Evolutionary conservation across 2,329 filamentous ascomycete genomes (phyloP).

Genomic region (Talaromyces islandicus): DNA sequence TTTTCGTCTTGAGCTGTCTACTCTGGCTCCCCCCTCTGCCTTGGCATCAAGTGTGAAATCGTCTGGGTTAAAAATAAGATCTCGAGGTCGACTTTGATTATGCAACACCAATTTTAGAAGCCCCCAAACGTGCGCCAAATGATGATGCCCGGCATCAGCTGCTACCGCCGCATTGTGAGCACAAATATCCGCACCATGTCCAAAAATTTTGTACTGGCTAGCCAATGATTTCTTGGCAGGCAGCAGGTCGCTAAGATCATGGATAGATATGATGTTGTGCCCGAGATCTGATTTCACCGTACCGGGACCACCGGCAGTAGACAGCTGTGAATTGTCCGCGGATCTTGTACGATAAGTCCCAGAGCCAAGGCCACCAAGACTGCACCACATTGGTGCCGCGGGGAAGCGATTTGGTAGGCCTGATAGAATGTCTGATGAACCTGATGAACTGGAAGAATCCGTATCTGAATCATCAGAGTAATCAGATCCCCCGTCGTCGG

Average conservation of each 20-base stretch:
- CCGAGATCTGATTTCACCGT: slow-evolving; percentile 44
- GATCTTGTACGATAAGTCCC: slow-evolving; percentile 49
- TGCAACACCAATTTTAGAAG: slow-evolving; percentile 72
- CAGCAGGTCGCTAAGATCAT: slow-evolving; percentile 64
- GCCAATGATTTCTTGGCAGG: slow-evolving; percentile 75
- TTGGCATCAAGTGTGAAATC: slow-evolving; percentile 46
- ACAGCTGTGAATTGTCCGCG: slow-evolving; percentile 43
- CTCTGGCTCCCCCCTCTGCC: slow-evolving; percentile 29
- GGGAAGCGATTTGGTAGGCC: slow-evolving; percentile 44
- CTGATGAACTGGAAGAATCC: slow-evolving; percentile 52
- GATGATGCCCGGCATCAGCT: slow-evolving; percentile 60
- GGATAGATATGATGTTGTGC: slow-evolving; percentile 68
- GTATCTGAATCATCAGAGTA: slow-evolving; percentile 50
- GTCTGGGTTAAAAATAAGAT: slow-evolving; percentile 58
- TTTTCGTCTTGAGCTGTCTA: slow-evolving; percentile 33
- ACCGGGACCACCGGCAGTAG: slow-evolving; percentile 38
- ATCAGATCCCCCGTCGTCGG: slow-evolving; percentile 40
- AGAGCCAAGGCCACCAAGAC: slow-evolving; percentile 40
- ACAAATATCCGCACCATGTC: slow-evolving; percentile 74
- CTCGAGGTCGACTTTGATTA: slow-evolving; percentile 66
- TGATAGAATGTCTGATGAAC: slow-evolving; percentile 38
- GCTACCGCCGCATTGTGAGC: slow-evolving; percentile 77
- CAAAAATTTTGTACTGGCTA: slow-evolving; percentile 74
- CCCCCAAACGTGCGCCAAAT: slow-evolving; percentile 77
- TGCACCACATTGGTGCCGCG: slow-evolving; percentile 48